These are phyloP conservation scores for Talaromyces piceae DNA, from an alignment of 2,329 filamentous ascomycete genomes.

Conservation along the genomic window DNA sequence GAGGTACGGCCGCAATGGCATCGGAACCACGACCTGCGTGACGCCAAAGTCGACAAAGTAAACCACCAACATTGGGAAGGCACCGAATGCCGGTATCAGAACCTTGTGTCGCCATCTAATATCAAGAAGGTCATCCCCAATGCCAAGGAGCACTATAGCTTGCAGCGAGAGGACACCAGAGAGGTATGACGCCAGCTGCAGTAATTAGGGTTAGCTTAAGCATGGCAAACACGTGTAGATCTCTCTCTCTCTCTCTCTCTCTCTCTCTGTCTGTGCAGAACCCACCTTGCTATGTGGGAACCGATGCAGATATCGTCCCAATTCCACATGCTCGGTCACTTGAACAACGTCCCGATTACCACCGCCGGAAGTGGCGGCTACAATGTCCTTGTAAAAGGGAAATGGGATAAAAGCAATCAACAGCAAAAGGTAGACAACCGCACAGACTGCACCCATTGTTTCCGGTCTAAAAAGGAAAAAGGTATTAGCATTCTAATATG, in stretches of 20 bases:
- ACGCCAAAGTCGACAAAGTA: conserved; percentile 99
- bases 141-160: conserved; percentile 80
- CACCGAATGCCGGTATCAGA: conserved; percentile 89
- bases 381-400: conserved; percentile 96
- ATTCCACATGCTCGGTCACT: conserved; percentile 64
- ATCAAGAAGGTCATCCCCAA: conserved; percentile 94
- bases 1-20: conserved; percentile 74
- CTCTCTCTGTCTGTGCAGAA: not conserved
- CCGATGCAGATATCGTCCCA: conserved; percentile 76
- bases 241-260: too few relatives aligned
- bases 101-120: conserved; percentile 99
- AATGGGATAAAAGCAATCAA: conserved; percentile 93
- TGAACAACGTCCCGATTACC: conserved; percentile 83
- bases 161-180: conserved; percentile 91
- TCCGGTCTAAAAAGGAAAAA: conserved; percentile 58
- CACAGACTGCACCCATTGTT: conserved; percentile 91
- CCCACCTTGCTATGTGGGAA: conserved; percentile 89
- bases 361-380: conserved; percentile 86
- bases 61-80: conserved; percentile 86
- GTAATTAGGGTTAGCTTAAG: not conserved
- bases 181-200: conserved; percentile 82
- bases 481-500: not conserved
- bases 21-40: conserved; percentile 86
- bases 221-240: too few relatives aligned
- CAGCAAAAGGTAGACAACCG: conserved; percentile 80